A percentile compares a stretch with the other conserved stretches of the same genome.
Evolutionary conservation across 768 basidiomycete genomes (phyloP).

Genomic region (Termitomyces sp.): DNA sequence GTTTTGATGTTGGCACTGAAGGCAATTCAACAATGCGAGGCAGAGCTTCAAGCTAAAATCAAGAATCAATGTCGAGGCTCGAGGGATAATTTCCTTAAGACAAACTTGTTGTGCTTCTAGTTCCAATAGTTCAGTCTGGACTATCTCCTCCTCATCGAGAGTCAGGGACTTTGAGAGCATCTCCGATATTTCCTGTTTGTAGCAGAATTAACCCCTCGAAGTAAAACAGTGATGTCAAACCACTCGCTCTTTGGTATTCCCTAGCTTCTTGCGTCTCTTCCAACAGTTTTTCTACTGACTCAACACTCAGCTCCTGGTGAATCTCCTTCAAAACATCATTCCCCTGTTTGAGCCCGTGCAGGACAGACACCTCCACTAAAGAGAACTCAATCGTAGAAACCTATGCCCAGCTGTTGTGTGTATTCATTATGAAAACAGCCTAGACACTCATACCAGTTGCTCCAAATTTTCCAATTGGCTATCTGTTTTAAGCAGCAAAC

Average conservation of each 20-base stretch:
- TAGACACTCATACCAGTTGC: constrained; percentile 60
- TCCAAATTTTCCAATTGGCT: constrained; percentile 84
- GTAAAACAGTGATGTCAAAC: not conserved
- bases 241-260: constrained; percentile 76
- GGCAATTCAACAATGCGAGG: constrained; percentile 41
- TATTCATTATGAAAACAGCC: not conserved
- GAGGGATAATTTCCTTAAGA: constrained; percentile 4
- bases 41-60: constrained; percentile 25
- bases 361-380: constrained; percentile 84
- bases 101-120: constrained; percentile 64
- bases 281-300: constrained; percentile 90
- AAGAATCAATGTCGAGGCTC: constrained; percentile 1
- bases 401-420: constrained; percentile 33
- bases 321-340: constrained; percentile 92
- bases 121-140: constrained; percentile 73
- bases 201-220: not conserved
- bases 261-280: constrained; percentile 91
- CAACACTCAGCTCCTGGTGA: constrained; percentile 88
- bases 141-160: constrained; percentile 89
- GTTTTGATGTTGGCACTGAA: constrained; percentile 44
- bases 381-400: constrained; percentile 97
- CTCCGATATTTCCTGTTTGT: constrained; percentile 80
- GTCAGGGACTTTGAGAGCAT: constrained; percentile 79
- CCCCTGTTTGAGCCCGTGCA: constrained; percentile 91
- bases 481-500: constrained; percentile 84